phyloP scores from a whole-genome alignment of 345 rosid species.

The Adansonia digitata region DNA sequence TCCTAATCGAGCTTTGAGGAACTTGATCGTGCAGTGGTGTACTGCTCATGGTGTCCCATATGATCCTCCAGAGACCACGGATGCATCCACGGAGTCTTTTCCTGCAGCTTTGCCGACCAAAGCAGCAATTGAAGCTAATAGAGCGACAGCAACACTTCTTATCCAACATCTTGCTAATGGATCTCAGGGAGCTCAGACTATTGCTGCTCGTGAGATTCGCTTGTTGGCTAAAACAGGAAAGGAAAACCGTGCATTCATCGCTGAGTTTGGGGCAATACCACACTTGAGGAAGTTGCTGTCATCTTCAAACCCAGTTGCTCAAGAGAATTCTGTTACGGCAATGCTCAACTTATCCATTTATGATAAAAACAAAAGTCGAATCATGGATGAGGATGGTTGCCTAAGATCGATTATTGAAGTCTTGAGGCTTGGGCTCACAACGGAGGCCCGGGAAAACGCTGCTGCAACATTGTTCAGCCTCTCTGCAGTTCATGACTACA shows the following conservation, averaged over 20 bases:
- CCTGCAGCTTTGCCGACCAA: slow-evolving; percentile 56
- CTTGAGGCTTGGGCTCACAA: slow-evolving; percentile 64
- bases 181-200: slow-evolving; percentile 54
- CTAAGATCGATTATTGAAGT: slow-evolving; percentile 70
- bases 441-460: slow-evolving; percentile 92
- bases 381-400: slow-evolving; percentile 80
- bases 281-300: slow-evolving; percentile 54
- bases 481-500: slow-evolving; percentile 86
- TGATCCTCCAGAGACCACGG: slow-evolving; percentile 48
- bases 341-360: slow-evolving; percentile 85
- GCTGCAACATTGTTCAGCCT: slow-evolving; percentile 93
- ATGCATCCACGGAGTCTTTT: slow-evolving; percentile 51
- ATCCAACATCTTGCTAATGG: slow-evolving; percentile 63
- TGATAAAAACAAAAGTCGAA: slow-evolving; percentile 72
- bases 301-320: slow-evolving; percentile 57
- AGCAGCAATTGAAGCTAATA: slow-evolving; percentile 79
- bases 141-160: slow-evolving; percentile 67
- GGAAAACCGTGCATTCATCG: slow-evolving; percentile 80
- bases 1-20: slow-evolving; percentile 80
- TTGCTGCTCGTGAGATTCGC: slow-evolving; percentile 80
- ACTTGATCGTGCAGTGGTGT: slow-evolving; percentile 81
- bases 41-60: slow-evolving; percentile 59
- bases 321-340: slow-evolving; percentile 90
- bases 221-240: slow-evolving; percentile 82
- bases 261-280: slow-evolving; percentile 89